phyloP scores from a whole-genome alignment of 495 filamentous ascomycete genomes.

The Trichoderma virens region DNA sequence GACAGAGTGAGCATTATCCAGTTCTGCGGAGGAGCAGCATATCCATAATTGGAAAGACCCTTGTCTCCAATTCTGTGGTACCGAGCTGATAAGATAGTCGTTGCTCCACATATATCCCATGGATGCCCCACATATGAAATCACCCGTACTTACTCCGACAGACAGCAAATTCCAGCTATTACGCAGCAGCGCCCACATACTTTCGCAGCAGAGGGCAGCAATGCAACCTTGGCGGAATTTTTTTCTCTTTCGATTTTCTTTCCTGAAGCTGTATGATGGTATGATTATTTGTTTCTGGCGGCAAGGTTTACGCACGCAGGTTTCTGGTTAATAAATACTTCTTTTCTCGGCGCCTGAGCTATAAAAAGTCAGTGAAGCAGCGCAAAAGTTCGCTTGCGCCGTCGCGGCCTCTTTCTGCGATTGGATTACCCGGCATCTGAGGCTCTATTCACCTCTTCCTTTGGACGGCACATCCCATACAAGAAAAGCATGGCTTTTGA shows the following conservation, averaged over 20 bases:
- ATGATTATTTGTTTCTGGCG: background rate
- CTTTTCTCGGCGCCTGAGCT: background rate
- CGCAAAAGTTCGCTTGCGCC: background rate
- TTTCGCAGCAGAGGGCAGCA: background rate
- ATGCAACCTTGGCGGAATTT: background rate
- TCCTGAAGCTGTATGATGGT: background rate
- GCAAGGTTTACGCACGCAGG: background rate
- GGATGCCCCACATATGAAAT: too few species aligned
- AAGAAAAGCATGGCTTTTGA: slow-evolving; percentile 33
- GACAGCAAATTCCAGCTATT: too few species aligned
- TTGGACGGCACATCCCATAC: background rate
- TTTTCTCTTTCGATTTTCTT: background rate
- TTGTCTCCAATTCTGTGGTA: background rate
- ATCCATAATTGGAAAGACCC: background rate
- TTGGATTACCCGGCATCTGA: background rate
- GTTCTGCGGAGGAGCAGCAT: background rate
- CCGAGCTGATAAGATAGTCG: too few species aligned
- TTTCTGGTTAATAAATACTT: background rate
- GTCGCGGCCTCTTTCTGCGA: background rate
- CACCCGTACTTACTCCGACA: too few species aligned
- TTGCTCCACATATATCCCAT: too few species aligned
- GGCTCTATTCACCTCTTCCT: background rate
- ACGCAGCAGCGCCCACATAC: too few species aligned
- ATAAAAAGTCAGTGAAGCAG: background rate
- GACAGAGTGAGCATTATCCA: too few species aligned